Evolutionary conservation across 2,329 filamentous ascomycete genomes (phyloP).

Genomic region (Stromatinia cepivora): DNA sequence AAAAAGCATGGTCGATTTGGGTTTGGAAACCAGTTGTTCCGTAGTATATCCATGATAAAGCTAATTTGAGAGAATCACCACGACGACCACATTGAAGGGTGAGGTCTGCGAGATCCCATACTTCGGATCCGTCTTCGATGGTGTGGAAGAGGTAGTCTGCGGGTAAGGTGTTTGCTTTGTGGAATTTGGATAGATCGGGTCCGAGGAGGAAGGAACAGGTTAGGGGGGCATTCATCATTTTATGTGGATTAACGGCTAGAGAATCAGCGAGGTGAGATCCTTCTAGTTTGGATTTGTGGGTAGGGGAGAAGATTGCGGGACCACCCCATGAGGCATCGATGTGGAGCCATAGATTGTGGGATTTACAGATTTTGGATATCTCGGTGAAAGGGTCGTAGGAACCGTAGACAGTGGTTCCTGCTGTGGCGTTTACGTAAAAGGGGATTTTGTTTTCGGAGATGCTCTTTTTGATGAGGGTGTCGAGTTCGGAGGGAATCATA

Average conservation of each 20-base stretch:
- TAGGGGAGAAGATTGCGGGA: slow-evolving; percentile 72
- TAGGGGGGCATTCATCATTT: slow-evolving; percentile 90
- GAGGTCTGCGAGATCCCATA: slow-evolving; percentile 88
- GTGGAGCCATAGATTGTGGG: slow-evolving; percentile 83
- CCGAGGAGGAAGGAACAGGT: slow-evolving; percentile 89
- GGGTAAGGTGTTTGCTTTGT: slow-evolving; percentile 79
- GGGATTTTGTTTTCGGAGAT: slow-evolving; percentile 72
- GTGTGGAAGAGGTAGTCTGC: slow-evolving; percentile 82
- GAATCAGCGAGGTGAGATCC: slow-evolving; percentile 77
- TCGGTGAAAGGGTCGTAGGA: slow-evolving; percentile 79
- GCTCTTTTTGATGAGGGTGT: slow-evolving; percentile 60
- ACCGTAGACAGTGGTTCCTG: slow-evolving; percentile 89
- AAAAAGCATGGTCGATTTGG: slow-evolving; percentile 73
- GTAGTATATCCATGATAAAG: slow-evolving; percentile 87
- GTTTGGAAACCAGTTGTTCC: slow-evolving; percentile 70
- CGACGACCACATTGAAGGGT: slow-evolving; percentile 91
- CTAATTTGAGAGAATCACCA: slow-evolving; percentile 83
- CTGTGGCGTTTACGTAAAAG: slow-evolving; percentile 93
- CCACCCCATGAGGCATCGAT: slow-evolving; percentile 93
- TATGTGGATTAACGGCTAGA: slow-evolving; percentile 89
- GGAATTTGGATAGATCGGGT: slow-evolving; percentile 73
- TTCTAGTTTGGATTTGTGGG: slow-evolving; percentile 62
- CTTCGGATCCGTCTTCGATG: slow-evolving; percentile 49
- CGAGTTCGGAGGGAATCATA: slow-evolving; percentile 69
- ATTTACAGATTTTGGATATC: slow-evolving; percentile 69